Conservation (phyloP, 768 basidiomycete species). For the Psilocybe cubensis region DNA sequence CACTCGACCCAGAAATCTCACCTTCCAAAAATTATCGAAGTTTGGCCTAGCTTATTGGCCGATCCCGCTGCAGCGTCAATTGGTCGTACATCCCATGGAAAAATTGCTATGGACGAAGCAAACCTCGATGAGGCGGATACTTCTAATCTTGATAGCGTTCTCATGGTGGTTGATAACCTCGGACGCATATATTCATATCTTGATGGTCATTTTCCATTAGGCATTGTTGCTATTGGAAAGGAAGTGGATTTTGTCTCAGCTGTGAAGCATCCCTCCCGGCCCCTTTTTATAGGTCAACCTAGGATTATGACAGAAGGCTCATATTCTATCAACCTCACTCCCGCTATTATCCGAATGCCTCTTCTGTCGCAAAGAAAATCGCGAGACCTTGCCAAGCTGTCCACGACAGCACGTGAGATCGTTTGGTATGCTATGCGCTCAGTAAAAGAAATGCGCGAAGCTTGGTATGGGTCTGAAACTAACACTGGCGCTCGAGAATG, state of each 20-base stretch:
- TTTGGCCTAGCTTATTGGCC: slow-evolving; percentile 70
- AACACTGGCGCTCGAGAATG: slow-evolving; percentile 70
- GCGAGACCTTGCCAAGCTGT: slow-evolving; percentile 73
- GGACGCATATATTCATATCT: slow-evolving; percentile 69
- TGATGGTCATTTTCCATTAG: slow-evolving; percentile 78
- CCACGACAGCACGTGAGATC: slow-evolving; percentile 72
- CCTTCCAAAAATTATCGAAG: slow-evolving; percentile 61
- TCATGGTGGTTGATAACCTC: slow-evolving; percentile 59
- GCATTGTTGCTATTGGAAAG: slow-evolving; percentile 46
- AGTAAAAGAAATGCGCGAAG: slow-evolving; percentile 69
- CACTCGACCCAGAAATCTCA: slow-evolving; percentile 44
- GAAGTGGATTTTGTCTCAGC: slow-evolving; percentile 38
- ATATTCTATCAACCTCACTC: slow-evolving; percentile 38
- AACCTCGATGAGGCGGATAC: slow-evolving; percentile 48
- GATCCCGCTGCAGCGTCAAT: slow-evolving; percentile 67
- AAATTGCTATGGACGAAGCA: slow-evolving; percentile 31
- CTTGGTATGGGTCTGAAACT: slow-evolving; percentile 75
- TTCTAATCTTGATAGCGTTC: slow-evolving; percentile 65
- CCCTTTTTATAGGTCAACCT: slow-evolving; percentile 56
- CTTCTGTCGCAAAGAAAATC: slow-evolving; percentile 57
- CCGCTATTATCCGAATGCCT: slow-evolving; percentile 55
- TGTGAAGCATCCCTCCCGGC: slow-evolving; percentile 48
- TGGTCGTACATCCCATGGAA: slow-evolving; percentile 40
- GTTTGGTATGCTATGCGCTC: slow-evolving; percentile 73
- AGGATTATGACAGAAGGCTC: slow-evolving; percentile 25